phyloP scores from a whole-genome alignment of 2,329 filamentous ascomycete genomes.

The Laburnicola sp. region DNA sequence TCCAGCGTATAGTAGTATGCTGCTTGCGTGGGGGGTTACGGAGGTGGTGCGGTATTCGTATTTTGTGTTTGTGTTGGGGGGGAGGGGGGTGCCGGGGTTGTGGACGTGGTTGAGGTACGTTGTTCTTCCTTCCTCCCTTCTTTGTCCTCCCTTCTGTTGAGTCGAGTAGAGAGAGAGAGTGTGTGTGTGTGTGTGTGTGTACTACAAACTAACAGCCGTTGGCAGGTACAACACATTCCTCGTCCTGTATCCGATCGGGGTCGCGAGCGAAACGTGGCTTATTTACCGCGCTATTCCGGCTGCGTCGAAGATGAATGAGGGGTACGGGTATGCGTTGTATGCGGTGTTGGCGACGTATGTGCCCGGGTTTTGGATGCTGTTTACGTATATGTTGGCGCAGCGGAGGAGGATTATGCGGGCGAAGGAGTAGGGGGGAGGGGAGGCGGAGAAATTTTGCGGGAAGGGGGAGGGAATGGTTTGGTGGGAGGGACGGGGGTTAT shows the following conservation, averaged over 20 bases:
- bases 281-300: conserved; percentile 71
- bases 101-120: conserved; percentile 75
- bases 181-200: too few species aligned
- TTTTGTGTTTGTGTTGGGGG: conserved; percentile 74
- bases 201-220: too few species aligned
- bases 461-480: not conserved
- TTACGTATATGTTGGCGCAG: conserved; percentile 94
- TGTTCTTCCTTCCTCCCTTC: not conserved
- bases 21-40: conserved; percentile 84
- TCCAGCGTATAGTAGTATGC: conserved; percentile 73
- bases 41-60: conserved; percentile 93
- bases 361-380: conserved; percentile 80
- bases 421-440: conserved; percentile 25
- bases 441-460: not conserved
- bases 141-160: not conserved
- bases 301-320: conserved; percentile 54
- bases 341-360: conserved; percentile 74
- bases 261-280: conserved; percentile 81
- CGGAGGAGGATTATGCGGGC: conserved; percentile 74
- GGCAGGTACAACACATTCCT: conserved; percentile 82
- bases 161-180: too few species aligned
- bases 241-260: conserved; percentile 88
- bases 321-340: conserved; percentile 64
- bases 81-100: conserved; percentile 60
- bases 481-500: not conserved